These are phyloP conservation scores for Tulasnella sp. DNA, from an alignment of 768 basidiomycete species.

Conservation along the genomic window DNA sequence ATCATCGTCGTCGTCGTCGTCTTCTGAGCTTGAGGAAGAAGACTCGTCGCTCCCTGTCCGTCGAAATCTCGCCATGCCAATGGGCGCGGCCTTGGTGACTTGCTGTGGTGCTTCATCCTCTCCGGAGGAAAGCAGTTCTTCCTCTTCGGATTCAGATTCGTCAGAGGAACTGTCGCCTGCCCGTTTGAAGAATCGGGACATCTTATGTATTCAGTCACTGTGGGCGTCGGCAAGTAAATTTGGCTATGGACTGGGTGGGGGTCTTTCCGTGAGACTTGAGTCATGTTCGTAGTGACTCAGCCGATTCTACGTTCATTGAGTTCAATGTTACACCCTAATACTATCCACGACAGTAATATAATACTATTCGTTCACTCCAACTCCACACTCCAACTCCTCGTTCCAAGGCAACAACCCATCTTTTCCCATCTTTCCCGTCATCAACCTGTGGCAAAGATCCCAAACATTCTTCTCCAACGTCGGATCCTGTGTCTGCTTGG, in stretches of 20 bases:
- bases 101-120: conserved; percentile 33
- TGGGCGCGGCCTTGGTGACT: conserved; percentile 35
- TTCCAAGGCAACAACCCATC: conserved; percentile 12
- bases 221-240: background rate
- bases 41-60: conserved; percentile 42
- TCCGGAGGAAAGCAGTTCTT: conserved; percentile 61
- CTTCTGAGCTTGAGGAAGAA: conserved; percentile 38
- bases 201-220: conserved; percentile 23
- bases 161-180: conserved; percentile 59
- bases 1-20: conserved; percentile 45
- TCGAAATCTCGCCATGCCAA: conserved; percentile 62
- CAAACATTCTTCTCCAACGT: conserved; percentile 12
- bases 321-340: too few relatives aligned
- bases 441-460: conserved; percentile 4
- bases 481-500: conserved; percentile 9
- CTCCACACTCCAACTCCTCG: background rate
- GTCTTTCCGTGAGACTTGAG: background rate
- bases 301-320: too few relatives aligned
- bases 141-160: conserved; percentile 36
- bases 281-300: too few relatives aligned
- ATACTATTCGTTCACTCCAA: too few relatives aligned
- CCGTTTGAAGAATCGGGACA: conserved; percentile 87
- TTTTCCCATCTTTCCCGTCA: conserved; percentile 8
- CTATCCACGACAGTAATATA: too few relatives aligned
- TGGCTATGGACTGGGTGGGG: conserved; percentile 8